phyloP scores from a whole-genome alignment of 108 stramenopile species.

The Pseudonitzschia multistriata region DNA sequence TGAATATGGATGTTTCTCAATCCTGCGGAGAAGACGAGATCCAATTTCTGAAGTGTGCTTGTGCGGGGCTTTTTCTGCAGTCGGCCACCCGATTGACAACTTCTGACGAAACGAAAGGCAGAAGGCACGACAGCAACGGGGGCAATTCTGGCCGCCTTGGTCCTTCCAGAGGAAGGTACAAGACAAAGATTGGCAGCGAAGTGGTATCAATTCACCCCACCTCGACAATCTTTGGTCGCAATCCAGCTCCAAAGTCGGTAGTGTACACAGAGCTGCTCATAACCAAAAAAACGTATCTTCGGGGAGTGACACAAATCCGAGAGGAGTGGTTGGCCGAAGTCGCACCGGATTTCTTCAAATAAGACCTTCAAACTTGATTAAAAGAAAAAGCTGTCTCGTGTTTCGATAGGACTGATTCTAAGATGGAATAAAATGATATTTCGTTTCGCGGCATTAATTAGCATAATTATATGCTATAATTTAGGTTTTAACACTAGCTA shows the following conservation, averaged over 20 bases:
- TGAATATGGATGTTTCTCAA: constrained; percentile 57
- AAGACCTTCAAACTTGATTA: too few species aligned
- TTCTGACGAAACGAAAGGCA: constrained; percentile 47
- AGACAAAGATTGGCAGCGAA: constrained; percentile 84
- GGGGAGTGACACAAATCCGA: constrained; percentile 79
- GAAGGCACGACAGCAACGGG: constrained; percentile 42
- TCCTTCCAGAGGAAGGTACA: constrained; percentile 80
- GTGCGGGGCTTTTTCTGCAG: constrained; percentile 90
- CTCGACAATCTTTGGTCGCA: constrained; percentile 87
- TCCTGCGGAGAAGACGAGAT: constrained; percentile 62
- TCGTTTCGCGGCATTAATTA: too few species aligned
- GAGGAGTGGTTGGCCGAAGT: constrained; percentile 82
- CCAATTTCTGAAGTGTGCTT: constrained; percentile 82
- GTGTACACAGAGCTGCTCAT: constrained; percentile 91
- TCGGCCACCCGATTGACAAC: constrained; percentile 56
- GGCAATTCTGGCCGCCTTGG: constrained; percentile 65
- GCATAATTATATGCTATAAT: too few species aligned
- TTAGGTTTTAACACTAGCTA: too few species aligned
- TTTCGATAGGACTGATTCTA: too few species aligned
- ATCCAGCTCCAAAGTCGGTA: constrained; percentile 90
- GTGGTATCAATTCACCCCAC: constrained; percentile 93
- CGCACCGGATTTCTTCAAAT: constrained; percentile 42
- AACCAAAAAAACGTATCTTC: constrained; percentile 80
- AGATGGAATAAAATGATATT: too few species aligned
- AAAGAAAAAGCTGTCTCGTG: too few species aligned